Percentiles rank a stretch among this genome's conserved stretches.
phyloP scores from a whole-genome alignment of 2,329 filamentous ascomycete genomes.

The Penicillium capsulatum region DNA sequence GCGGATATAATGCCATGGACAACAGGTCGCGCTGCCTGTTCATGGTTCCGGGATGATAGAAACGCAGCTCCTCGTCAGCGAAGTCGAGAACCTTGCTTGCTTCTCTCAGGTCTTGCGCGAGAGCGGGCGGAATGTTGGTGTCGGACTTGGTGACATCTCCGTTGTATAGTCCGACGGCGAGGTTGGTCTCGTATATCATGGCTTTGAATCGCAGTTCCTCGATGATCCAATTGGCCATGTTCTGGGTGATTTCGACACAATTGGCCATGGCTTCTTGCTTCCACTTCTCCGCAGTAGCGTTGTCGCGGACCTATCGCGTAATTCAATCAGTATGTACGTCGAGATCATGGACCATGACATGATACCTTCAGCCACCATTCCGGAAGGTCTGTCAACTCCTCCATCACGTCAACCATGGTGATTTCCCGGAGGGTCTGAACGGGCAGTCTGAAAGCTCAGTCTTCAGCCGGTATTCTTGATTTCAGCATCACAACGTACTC shows the following conservation, averaged over 20 bases:
- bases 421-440: conserved; percentile 36
- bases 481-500: conserved; percentile 20
- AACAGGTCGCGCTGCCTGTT: conserved; percentile 58
- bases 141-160: conserved; percentile 54
- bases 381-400: conserved; percentile 39
- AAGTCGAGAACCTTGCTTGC: conserved; percentile 50
- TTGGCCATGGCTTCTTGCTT: conserved; percentile 22
- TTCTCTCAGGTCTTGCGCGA: conserved; percentile 42
- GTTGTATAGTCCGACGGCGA: conserved; percentile 47
- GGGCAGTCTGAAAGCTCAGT: conserved; percentile 21
- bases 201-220: conserved; percentile 52
- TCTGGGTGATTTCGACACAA: conserved; percentile 29
- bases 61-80: conserved; percentile 48
- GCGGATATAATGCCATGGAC: conserved; percentile 60
- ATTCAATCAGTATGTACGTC: background rate
- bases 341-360: background rate
- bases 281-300: conserved; percentile 30
- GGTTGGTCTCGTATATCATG: conserved; percentile 38
- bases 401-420: conserved; percentile 39
- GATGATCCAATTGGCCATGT: conserved; percentile 41
- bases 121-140: conserved; percentile 35
- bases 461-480: background rate
- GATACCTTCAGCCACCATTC: conserved; percentile 39
- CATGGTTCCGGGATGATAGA: conserved; percentile 58
- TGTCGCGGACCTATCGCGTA: conserved; percentile 30